A percentile compares a stretch with the other conserved stretches of the same genome.
phyloP scores from a whole-genome alignment of 2,329 filamentous ascomycete species.

The Ceratocystis lukuohia region DNA sequence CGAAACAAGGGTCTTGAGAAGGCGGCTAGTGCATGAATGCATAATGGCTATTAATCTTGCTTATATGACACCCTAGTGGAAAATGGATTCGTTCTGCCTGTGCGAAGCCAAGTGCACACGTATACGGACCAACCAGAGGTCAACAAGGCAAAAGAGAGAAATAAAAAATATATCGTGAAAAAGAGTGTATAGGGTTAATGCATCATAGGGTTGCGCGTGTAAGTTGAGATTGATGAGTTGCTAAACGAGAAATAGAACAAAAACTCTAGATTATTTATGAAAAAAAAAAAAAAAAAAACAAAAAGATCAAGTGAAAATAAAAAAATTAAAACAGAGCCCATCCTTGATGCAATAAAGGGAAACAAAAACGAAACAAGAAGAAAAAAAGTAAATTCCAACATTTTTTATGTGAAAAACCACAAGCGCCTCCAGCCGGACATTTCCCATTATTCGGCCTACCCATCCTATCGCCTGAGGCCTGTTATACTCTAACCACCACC shows the following conservation, averaged over 20 bases:
- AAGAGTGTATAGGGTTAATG: background rate
- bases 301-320: background rate
- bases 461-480: background rate
- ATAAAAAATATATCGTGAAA: background rate
- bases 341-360: background rate
- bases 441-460: background rate
- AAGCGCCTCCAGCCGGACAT: background rate
- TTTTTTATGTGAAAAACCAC: conserved; percentile 3
- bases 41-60: conserved; percentile 9
- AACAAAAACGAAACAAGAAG: background rate
- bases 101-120: background rate
- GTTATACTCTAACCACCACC: background rate
- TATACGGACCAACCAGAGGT: background rate
- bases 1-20: background rate
- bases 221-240: background rate
- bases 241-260: background rate
- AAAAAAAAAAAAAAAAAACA: background rate
- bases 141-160: background rate
- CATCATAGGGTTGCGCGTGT: background rate
- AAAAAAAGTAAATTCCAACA: conserved; percentile 4
- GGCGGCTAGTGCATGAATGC: conserved; percentile 11
- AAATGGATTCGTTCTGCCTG: background rate
- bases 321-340: background rate
- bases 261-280: background rate
- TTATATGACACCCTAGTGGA: conserved; percentile 2